Evolutionary conservation across 805 yeast species (phyloP).

Genomic region (Candida schatavii): DNA sequence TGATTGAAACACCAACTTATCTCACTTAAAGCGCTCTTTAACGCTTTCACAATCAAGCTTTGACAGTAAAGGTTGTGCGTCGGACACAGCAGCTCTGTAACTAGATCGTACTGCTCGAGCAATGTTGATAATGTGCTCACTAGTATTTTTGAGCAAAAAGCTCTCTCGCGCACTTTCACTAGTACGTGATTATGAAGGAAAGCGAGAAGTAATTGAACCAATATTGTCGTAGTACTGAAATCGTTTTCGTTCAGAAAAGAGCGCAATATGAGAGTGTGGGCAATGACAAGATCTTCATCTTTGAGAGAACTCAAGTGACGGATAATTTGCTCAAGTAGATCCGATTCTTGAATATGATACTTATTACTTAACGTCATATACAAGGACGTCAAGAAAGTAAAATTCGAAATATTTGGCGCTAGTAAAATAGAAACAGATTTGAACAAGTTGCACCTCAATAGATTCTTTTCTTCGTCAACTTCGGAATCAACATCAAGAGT

Average conservation of each 20-base stretch:
- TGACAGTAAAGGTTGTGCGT: constrained; percentile 8
- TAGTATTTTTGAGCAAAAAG: constrained; percentile 16
- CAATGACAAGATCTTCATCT: neutral
- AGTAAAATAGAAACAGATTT: neutral
- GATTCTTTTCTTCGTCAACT: neutral
- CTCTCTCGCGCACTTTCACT: constrained; percentile 9
- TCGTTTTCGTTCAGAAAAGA: neutral
- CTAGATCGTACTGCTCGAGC: constrained; percentile 9
- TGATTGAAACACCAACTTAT: constrained; percentile 62
- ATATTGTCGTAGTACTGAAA: neutral
- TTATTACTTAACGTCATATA: neutral
- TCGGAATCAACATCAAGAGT: neutral
- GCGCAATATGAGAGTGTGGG: neutral
- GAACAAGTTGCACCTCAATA: constrained; percentile 1
- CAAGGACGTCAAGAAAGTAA: neutral
- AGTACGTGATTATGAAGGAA: constrained; percentile 4
- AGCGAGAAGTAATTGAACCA: neutral
- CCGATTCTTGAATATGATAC: neutral
- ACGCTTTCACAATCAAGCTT: constrained; percentile 11
- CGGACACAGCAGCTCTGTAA: no score
- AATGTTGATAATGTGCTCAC: constrained; percentile 28
- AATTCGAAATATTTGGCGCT: neutral
- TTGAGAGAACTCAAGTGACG: neutral
- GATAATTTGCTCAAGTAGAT: neutral
- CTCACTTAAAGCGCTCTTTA: constrained; percentile 46